A percentile compares a stretch with the other conserved stretches of the same genome.
phyloP scores from a whole-genome alignment of 2,329 filamentous ascomycete genomes.

The Aspergillus sp. region DNA sequence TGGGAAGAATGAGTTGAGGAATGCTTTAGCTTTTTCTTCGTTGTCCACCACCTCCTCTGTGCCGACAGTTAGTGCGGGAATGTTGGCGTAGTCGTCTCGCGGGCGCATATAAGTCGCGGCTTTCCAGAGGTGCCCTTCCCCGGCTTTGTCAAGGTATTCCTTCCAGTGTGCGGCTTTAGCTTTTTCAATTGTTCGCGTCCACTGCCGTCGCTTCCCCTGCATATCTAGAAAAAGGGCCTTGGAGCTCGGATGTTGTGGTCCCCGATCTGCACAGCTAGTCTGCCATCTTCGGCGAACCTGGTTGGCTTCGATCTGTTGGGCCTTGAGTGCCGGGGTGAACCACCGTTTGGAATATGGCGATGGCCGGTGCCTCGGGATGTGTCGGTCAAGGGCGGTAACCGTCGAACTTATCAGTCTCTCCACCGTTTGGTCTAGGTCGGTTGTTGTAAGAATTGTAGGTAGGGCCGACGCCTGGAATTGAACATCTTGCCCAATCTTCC shows the following conservation, averaged over 20 bases:
- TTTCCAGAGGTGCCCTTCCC: constrained; percentile 17
- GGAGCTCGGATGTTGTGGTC: constrained; percentile 4
- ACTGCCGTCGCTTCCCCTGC: constrained; percentile 14
- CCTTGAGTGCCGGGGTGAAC: constrained; percentile 25
- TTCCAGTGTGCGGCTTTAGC: constrained; percentile 19
- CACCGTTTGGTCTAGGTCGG: constrained; percentile 6
- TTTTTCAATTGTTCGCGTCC: constrained; percentile 21
- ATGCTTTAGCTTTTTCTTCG: constrained; percentile 15
- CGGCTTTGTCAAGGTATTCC: constrained; percentile 23
- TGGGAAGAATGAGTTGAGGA: constrained; percentile 19
- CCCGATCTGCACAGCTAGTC: constrained; percentile 5
- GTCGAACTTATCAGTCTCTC: constrained; percentile 1
- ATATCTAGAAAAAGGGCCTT: constrained; percentile 13
- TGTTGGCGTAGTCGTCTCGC: constrained; percentile 12
- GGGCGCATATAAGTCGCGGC: constrained; percentile 14
- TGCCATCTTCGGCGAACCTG: constrained; percentile 19
- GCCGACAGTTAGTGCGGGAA: constrained; percentile 14
- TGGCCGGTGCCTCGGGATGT: constrained; percentile 8
- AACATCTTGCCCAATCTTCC: constrained; percentile 5
- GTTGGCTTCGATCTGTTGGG: constrained; percentile 20
- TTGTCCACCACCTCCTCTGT: constrained; percentile 14
- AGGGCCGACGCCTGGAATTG: constrained; percentile 5
- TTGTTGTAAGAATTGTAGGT: constrained; percentile 5
- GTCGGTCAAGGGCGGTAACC: constrained; percentile 9
- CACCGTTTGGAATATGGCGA: constrained; percentile 23